Evolutionary conservation across 495 filamentous ascomycete species (phyloP).

Genomic region (Cryomyces antarcticus): DNA sequence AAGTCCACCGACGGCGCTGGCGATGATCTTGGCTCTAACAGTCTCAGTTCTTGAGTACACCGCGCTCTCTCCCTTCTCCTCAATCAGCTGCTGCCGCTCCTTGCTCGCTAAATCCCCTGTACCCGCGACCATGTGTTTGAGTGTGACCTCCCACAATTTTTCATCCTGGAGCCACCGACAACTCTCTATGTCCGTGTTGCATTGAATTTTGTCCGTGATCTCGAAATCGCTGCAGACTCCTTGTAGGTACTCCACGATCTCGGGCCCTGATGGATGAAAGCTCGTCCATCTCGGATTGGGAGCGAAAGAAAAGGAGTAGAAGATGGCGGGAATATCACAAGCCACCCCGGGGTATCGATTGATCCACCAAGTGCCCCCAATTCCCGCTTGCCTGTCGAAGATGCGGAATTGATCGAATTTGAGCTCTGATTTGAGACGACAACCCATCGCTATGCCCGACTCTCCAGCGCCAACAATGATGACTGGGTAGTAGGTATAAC

Average conservation of each 20-base stretch:
- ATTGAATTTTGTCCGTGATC: conserved; percentile 38
- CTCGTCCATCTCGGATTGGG: conserved; percentile 37
- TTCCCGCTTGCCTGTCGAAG: conserved; percentile 38
- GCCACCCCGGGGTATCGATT: conserved; percentile 47
- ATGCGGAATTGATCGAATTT: conserved; percentile 43
- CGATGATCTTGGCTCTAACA: conserved; percentile 20
- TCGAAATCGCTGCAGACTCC: conserved; percentile 34
- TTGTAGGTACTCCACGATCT: conserved; percentile 39
- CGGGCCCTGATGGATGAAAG: conserved; percentile 30
- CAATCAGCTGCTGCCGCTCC: conserved; percentile 9
- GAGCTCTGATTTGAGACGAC: conserved; percentile 35
- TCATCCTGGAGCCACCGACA: conserved; percentile 37
- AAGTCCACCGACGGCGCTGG: conserved; percentile 30
- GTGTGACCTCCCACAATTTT: conserved; percentile 19
- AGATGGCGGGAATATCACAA: conserved; percentile 24
- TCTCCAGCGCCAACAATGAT: conserved; percentile 39
- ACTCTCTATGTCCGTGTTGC: conserved; percentile 34
- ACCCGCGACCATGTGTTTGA: conserved; percentile 12
- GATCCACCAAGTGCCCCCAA: conserved; percentile 50
- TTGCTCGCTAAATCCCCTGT: conserved; percentile 13
- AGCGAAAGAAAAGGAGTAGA: conserved; percentile 45
- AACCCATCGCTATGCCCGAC: conserved; percentile 46
- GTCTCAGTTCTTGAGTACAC: conserved; percentile 12
- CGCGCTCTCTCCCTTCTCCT: conserved; percentile 9
- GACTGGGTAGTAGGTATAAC: conserved; percentile 35